These are phyloP conservation scores for Thalassiosira hispida DNA, from an alignment of 352 stramenopile species.

Conservation along the genomic window DNA sequence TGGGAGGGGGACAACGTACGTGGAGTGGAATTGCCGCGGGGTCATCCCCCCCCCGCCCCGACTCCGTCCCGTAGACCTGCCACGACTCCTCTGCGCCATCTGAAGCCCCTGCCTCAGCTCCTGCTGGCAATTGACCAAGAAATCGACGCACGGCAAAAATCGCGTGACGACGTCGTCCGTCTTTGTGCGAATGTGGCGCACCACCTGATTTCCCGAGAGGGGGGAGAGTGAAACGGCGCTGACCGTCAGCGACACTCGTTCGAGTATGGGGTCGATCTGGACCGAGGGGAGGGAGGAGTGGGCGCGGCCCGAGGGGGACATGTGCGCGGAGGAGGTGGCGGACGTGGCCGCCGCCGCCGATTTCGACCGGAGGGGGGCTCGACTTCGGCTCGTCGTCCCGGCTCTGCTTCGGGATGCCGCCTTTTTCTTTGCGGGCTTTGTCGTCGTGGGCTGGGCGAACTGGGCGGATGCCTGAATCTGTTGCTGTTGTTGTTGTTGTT, in stretches of 20 bases:
- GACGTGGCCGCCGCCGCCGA: background rate
- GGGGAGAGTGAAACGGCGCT: constrained; percentile 66
- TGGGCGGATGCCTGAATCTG: background rate
- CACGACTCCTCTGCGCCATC: constrained; percentile 50
- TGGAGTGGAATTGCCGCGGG: constrained; percentile 64
- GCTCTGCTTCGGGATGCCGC: no score
- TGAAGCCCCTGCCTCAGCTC: constrained; percentile 74
- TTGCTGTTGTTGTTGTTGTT: background rate
- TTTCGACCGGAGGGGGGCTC: no score
- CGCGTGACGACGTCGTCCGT: constrained; percentile 70
- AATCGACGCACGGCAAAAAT: constrained; percentile 81
- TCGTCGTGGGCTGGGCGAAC: no score
- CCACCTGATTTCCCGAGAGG: constrained; percentile 61
- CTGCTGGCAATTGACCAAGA: constrained; percentile 83
- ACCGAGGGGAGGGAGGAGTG: constrained; percentile 38
- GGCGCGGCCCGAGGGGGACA: constrained; percentile 6
- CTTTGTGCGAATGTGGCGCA: constrained; percentile 53
- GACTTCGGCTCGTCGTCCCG: no score
- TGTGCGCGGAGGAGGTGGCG: background rate
- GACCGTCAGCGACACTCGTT: constrained; percentile 47
- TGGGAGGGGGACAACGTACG: constrained; percentile 69
- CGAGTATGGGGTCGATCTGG: constrained; percentile 53
- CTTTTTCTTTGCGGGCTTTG: no score
- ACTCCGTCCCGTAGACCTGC: background rate
- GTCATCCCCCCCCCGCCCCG: constrained; percentile 44